Base-by-base conservation (phyloP, 768 basidiomycete species). In the Coprinopsis cinerea region DNA sequence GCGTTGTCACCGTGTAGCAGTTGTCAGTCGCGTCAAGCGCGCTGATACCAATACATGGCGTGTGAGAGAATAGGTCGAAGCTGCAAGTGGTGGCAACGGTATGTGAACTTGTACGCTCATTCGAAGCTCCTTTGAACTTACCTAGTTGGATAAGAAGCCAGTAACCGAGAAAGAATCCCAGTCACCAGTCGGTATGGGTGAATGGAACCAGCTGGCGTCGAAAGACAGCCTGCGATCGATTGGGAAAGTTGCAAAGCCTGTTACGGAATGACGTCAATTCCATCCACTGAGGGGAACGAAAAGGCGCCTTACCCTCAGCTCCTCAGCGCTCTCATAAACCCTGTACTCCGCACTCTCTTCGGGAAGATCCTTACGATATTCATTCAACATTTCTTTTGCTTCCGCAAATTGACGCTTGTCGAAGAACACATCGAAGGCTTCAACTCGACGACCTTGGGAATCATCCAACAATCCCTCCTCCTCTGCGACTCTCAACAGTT, bases 121-220 rank as follows among this genome's bases (percentile, higher is more conserved):
- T 13, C 13, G 25, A 28, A 27, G n/a, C 34, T 26, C n/a, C 23
- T 20, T 35, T 15, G 10, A 26, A 62, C 73, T 54, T 54, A 81
- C 80, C 65, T 71, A 18, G 76, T 64, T 10, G 74, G 63, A 53
- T 82, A 73, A n/a, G 67, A 66, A 10, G 65, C 52, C 4, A 85
- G 63, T 1, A 85, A 73, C 37, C 77, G 77, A 13, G 66, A 54
- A 18, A 86, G 64, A 22, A 86, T 70, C 1, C 73, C 73, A 1
- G 83, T 85, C 11, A 87, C 77, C 25, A 85, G 70, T 17, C 82
- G 78, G 60, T 88, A 88, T 0, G 85, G 82, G 51, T 88, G 83
- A 24, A 83, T 64, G 0, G 85, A 80, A 1, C 82, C 85, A 1
- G 78, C 85, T 0, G 63, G 63, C 22, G 75, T 78, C 11, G 67